These are phyloP conservation scores for Plectosphaerella sp. DNA, from an alignment of 2,329 filamentous ascomycete species.

Conservation along the genomic window DNA sequence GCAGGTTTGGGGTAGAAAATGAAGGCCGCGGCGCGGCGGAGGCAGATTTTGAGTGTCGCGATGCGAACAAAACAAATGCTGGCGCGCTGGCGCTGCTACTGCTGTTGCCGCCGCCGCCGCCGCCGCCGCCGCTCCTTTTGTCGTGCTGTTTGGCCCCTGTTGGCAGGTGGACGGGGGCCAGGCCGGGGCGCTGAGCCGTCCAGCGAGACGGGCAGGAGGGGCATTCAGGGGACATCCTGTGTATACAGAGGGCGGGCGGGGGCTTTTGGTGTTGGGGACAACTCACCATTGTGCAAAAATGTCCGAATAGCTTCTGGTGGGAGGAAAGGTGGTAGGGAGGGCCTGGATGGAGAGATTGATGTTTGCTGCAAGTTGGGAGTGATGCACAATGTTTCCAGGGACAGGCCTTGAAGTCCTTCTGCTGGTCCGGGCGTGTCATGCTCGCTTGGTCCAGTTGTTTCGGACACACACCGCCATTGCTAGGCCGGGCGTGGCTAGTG, in stretches of 20 bases:
- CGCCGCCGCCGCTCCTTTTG: background rate
- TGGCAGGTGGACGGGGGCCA: conserved; percentile 11
- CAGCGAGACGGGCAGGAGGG: background rate
- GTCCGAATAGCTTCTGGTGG: background rate
- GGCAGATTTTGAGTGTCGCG: background rate
- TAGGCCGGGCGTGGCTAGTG: too few species aligned
- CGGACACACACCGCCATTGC: too few species aligned
- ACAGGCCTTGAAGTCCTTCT: background rate
- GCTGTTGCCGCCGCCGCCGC: background rate
- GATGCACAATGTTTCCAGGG: background rate
- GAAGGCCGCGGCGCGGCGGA: background rate
- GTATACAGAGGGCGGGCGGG: conserved; percentile 10
- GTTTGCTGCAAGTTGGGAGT: background rate
- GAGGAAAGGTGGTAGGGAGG: background rate
- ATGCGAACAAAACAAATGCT: background rate
- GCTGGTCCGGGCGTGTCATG: too few species aligned
- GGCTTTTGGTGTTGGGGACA: background rate
- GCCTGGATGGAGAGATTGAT: background rate
- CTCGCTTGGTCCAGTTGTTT: too few species aligned
- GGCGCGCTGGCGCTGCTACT: background rate
- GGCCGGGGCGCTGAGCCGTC: background rate
- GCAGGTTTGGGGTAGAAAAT: background rate
- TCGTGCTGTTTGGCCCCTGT: conserved; percentile 6
- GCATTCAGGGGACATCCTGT: conserved; percentile 5
- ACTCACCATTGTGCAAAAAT: conserved; percentile 2